Evolutionary conservation across 176 grass and related monocot species (phyloP).

Genomic region (Aegilops tauschii): DNA sequence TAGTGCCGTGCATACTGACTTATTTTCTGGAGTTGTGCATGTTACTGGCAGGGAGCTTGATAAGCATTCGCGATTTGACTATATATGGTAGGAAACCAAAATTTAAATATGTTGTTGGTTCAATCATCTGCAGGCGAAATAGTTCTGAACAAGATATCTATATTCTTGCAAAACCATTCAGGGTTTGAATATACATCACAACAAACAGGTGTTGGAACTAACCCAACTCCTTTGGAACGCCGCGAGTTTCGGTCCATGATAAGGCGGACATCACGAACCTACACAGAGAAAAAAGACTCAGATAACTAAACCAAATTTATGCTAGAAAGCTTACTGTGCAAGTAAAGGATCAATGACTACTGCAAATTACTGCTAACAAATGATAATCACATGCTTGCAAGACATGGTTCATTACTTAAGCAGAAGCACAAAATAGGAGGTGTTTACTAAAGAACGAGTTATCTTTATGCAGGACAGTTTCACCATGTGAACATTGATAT

Average conservation of each 20-base stretch:
- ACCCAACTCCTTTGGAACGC: slow-evolving; percentile 99
- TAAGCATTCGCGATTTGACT: not conserved
- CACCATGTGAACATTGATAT: not conserved
- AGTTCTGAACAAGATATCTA: slow-evolving; percentile 4
- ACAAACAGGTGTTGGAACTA: slow-evolving; percentile 26
- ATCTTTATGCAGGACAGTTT: not conserved
- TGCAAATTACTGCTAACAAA: not conserved
- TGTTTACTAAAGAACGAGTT: not conserved
- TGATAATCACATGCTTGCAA: not conserved
- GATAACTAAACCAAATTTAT: not conserved
- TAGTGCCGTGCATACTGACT: not conserved
- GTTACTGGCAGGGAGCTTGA: not conserved
- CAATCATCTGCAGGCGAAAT: not conserved
- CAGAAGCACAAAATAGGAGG: not conserved
- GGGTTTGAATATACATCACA: not conserved
- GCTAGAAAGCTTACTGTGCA: not conserved
- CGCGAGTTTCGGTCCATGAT: slow-evolving; percentile 98
- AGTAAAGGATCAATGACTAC: not conserved
- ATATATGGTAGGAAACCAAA: slow-evolving; percentile 20
- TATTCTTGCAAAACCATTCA: slow-evolving; percentile 15
- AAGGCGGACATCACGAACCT: slow-evolving; percentile 98
- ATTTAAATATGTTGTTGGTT: not conserved
- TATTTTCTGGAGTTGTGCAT: not conserved
- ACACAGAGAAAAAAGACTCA: slow-evolving; percentile 17
- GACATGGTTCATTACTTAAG: not conserved